These are phyloP conservation scores for Ephemerocybe angulata DNA, from an alignment of 768 basidiomycete species.

Conservation along the genomic window DNA sequence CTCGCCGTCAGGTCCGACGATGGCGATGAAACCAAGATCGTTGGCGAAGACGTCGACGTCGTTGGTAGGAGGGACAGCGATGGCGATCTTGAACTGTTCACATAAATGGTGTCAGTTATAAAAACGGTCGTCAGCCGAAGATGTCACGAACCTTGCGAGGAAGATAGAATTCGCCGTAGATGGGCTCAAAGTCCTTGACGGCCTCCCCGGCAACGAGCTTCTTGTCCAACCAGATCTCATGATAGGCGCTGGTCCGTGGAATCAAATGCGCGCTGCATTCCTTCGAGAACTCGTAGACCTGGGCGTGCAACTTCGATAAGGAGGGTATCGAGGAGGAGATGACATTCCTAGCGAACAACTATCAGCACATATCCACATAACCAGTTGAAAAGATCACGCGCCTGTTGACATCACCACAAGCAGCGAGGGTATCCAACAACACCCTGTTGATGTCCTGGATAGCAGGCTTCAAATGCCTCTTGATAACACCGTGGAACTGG, in stretches of 20 bases:
- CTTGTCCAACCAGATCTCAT: constrained; percentile 99
- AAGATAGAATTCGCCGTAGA: constrained; percentile 97
- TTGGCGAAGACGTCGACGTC: constrained; percentile 95
- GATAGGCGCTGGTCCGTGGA: constrained; percentile 90
- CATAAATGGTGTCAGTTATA: not conserved
- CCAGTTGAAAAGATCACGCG: constrained; percentile 25
- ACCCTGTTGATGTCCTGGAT: constrained; percentile 94
- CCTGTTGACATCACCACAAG: constrained; percentile 98
- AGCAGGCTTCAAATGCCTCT: constrained; percentile 90
- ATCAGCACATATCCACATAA: not conserved
- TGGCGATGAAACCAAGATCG: constrained; percentile 96
- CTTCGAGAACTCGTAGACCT: constrained; percentile 83
- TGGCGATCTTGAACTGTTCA: constrained; percentile 88
- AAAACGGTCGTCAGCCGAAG: not conserved
- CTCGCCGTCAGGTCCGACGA: constrained; percentile 70
- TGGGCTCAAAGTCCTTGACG: constrained; percentile 89
- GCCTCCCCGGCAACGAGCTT: constrained; percentile 94
- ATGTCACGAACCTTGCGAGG: constrained; percentile 74
- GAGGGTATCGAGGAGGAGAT: constrained; percentile 89
- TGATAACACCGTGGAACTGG: constrained; percentile 99
- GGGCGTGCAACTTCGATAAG: constrained; percentile 77
- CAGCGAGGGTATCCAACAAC: constrained; percentile 92
- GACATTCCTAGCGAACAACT: constrained; percentile 62
- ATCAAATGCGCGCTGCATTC: constrained; percentile 81
- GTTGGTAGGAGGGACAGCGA: constrained; percentile 94